Evolutionary conservation across 257 asterid genomes (phyloP), one percentile per base, ranked within the genome.

Genomic region (Rubia yunnanensis): DNA sequence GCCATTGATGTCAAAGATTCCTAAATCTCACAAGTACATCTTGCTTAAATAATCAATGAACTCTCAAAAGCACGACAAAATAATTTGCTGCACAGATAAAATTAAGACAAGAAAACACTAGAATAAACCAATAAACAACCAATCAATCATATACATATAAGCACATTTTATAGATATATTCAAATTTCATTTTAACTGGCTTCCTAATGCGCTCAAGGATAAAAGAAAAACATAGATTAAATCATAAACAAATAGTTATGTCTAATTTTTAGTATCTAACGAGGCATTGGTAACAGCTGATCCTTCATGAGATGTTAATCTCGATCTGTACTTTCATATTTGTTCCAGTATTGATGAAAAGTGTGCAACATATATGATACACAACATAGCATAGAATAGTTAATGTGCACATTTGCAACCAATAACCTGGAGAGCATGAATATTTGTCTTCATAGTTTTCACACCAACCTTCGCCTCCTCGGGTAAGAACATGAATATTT

Each of bases 401-500:
- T 7, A 10, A 61, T 35, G 14, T 15, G 67, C 49, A 60, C n/a
- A 44, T 53, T 20, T 32, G 73, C 5, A 9, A 44, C 62, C 59
- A 67, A 70, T 31, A n/a, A 92, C 99, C 89, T 92, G 99, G 64
- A 92, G 92, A 54, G 99, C 99, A 67, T 89, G 76, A 79, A 89
- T 81, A 30, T 88, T 88, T 9, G 85, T 80, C 80, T 82, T 86
- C 82, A 91, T 78, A 26, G 87, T 80, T 77, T 82, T 81, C 31
- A 86, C 95, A 60, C 98, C 96, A 63, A 88, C 92, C 76, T 88
- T 88, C 49, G 63, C 65, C 39, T 86, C 95, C 59, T 88, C 94
- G 0, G 95, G 98, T 34, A 85, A 91, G 83, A 92, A 86, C 66
- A 92, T 85, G 36, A 85, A 91, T 54, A 91, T 85, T 96, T 91